These are phyloP conservation scores for Tilletia horrida DNA, from an alignment of 1,284 basidiomycete species.

Conservation along the genomic window DNA sequence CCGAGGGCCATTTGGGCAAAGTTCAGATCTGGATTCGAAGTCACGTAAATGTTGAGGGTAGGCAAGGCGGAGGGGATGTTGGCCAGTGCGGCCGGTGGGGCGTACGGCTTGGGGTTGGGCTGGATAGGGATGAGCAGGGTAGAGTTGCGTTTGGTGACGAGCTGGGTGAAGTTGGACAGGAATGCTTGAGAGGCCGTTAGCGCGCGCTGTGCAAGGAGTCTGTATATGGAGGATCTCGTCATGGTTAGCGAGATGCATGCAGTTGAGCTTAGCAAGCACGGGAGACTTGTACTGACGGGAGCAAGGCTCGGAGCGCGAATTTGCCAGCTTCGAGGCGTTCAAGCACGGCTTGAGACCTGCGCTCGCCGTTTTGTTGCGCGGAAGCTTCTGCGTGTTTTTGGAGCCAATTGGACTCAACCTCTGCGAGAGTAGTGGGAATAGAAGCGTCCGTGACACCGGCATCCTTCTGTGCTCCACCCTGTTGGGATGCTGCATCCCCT, in stretches of 20 bases:
- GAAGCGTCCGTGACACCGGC: background rate
- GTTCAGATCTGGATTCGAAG: slow-evolving; percentile 48
- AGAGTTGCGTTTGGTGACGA: slow-evolving; percentile 30
- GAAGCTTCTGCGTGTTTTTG: slow-evolving; percentile 28
- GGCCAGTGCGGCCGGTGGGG: slow-evolving; percentile 30
- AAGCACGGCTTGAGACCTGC: slow-evolving; percentile 25
- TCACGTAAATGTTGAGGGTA: slow-evolving; percentile 36
- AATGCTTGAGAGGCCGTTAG: slow-evolving; percentile 28
- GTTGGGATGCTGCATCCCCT: background rate
- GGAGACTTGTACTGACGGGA: background rate
- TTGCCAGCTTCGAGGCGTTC: slow-evolving; percentile 39
- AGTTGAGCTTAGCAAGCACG: background rate
- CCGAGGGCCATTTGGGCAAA: slow-evolving; percentile 47
- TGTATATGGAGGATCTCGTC: background rate
- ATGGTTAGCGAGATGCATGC: background rate
- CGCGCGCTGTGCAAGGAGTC: slow-evolving; percentile 16
- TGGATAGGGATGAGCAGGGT: slow-evolving; percentile 45
- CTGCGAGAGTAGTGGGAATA: background rate
- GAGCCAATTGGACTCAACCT: slow-evolving; percentile 31
- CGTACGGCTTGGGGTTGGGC: slow-evolving; percentile 50
- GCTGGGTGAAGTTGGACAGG: slow-evolving; percentile 34
- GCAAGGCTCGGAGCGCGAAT: slow-evolving; percentile 32
- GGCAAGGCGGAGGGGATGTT: slow-evolving; percentile 14
- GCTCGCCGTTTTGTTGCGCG: slow-evolving; percentile 29
- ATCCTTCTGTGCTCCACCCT: background rate